Evolutionary conservation across 768 basidiomycete genomes (phyloP), one percentile per base, ranked within the genome.

Genomic region (Candolleomyces eurysporus): DNA sequence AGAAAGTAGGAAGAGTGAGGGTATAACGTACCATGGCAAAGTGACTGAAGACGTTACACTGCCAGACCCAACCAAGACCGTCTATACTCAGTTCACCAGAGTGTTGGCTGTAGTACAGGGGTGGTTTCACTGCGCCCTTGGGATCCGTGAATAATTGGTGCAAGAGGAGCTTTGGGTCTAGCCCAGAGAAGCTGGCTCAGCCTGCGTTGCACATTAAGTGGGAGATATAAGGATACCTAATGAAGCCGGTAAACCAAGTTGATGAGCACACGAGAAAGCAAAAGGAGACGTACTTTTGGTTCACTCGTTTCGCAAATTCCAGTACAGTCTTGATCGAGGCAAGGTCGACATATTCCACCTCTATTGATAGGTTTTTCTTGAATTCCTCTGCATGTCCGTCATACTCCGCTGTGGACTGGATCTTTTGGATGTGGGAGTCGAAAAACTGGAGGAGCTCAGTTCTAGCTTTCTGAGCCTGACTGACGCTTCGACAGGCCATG

Each of bases 201-300:
- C 93, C 93, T 13, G 93, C 93, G 63, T 94, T 95, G 70, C 82
- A 87, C 39, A 94, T 83, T 43, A 94, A 72, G 67, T 91, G 92
- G 0, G 93, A 91, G 30, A 95, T 75, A 66, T 94, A 92, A 2
- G 88, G 82, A 65, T 92, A 89, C 62, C 92, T 94, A 21, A 53
- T 61, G 9, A 39, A 48, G 43, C n/a, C 42, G 2, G 19, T 62
- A 9, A 68, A 51, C 31, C 4, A 21, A 17, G 1, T 46, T 22
- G 43, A 58, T 57, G 22, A 4, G 51, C 43, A 50, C 40, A 11
- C 22, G 57, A 48, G 30, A 62, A 51, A 53, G 30, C 13, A 52
- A 9, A n/a, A n/a, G n/a, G 7, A 10, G n/a, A n/a, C 83, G 22
- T 63, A 92, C 92, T 72, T 84, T 65, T 73, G 65, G 39, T 76